phyloP scores from a whole-genome alignment of 1,139 yeast genomes.

The Suzukiozyma palmioleophila region DNA sequence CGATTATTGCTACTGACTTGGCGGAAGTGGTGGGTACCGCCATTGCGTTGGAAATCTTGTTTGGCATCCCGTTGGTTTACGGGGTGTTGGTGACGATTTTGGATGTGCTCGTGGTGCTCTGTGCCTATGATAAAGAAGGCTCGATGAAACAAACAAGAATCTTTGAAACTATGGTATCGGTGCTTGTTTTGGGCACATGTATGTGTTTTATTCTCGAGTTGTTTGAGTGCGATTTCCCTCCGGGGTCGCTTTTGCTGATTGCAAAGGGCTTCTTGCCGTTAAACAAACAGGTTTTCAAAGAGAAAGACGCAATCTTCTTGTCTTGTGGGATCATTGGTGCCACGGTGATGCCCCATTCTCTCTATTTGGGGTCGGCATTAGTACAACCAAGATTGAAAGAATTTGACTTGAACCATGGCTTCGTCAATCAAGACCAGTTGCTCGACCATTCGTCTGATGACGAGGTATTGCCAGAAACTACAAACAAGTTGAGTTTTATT shows the following conservation, averaged over 20 bases:
- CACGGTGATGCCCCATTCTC: conserved; percentile 81
- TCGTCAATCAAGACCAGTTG: conserved; percentile 7
- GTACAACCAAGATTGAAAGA: conserved; percentile 73
- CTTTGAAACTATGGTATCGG: conserved; percentile 63
- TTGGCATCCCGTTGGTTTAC: conserved; percentile 58
- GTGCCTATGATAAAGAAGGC: conserved; percentile 73
- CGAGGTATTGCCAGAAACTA: conserved; percentile 3
- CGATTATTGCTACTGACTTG: conserved; percentile 75
- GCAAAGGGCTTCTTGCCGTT: conserved; percentile 61
- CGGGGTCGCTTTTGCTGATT: conserved; percentile 31
- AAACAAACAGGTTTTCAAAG: conserved; percentile 41
- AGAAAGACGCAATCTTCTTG: conserved; percentile 58
- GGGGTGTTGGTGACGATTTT: conserved; percentile 68
- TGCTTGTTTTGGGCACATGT: conserved; percentile 62
- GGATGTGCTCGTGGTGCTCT: conserved; percentile 64
- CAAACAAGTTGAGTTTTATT: conserved; percentile 17
- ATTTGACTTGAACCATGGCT: conserved; percentile 50
- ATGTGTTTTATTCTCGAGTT: conserved; percentile 60
- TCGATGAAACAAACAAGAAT: conserved; percentile 58
- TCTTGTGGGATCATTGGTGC: conserved; percentile 76
- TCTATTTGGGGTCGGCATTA: conserved; percentile 69
- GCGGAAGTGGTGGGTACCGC: conserved; percentile 86
- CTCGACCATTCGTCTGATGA: conserved; percentile 7
- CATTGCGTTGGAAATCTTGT: conserved; percentile 63
- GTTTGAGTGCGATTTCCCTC: conserved; percentile 44